Evolutionary conservation across 495 filamentous ascomycete species (phyloP).

Genomic region (Penicillium atrosanguineum): DNA sequence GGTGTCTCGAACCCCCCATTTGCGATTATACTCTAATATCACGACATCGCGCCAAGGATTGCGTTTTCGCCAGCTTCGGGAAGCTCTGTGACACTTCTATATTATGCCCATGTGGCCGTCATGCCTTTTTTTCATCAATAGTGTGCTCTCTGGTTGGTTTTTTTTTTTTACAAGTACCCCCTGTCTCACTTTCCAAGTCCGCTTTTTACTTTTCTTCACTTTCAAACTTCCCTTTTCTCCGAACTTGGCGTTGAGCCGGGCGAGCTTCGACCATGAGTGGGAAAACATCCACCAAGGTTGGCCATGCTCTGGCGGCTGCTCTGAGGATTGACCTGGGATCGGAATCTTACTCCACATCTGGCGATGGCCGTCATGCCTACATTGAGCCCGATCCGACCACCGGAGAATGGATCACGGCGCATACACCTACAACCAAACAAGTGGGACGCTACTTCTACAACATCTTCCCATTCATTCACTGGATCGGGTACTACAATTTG

Average conservation of each 20-base stretch:
- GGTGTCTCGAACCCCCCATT: not conserved
- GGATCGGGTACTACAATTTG: slow-evolving; percentile 84
- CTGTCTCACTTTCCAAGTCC: not conserved
- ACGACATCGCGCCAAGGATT: not conserved
- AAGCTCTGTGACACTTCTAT: not conserved
- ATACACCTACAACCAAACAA: not conserved
- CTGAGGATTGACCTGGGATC: not conserved
- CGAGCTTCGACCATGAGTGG: not conserved
- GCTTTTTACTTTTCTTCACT: not conserved
- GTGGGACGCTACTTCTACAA: slow-evolving; percentile 16
- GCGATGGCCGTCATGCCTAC: slow-evolving; percentile 39
- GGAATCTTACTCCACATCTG: not conserved
- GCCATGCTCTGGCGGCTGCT: not conserved
- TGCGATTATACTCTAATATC: not conserved
- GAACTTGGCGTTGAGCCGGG: not conserved
- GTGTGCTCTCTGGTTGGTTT: no score
- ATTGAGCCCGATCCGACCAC: slow-evolving; percentile 75
- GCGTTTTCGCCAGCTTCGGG: not conserved
- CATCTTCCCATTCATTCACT: slow-evolving; percentile 81
- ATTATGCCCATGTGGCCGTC: not conserved
- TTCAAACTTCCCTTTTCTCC: not conserved
- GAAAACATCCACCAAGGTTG: not conserved
- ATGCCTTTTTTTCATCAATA: not conserved
- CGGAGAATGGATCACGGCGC: not conserved
- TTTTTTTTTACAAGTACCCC: no score